These are phyloP conservation scores for Closterium sp. DNA, from an alignment of 139 green algal species.

Conservation along the genomic window DNA sequence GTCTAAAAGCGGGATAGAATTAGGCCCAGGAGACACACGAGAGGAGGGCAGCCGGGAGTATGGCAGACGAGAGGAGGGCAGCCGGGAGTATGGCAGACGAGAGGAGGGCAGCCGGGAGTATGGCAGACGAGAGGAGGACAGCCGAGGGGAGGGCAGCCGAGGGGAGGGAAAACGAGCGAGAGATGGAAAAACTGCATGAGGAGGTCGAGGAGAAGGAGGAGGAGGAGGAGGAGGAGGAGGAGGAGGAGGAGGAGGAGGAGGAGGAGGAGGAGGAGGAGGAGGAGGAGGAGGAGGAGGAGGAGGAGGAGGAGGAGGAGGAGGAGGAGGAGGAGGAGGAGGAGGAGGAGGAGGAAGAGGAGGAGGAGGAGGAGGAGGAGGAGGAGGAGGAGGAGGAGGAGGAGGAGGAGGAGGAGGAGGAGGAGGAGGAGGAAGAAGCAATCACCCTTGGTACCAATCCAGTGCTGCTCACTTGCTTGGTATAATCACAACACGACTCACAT, in stretches of 20 bases:
- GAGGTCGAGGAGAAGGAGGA: too few relatives aligned
- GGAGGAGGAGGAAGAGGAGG: background rate
- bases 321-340: constrained; percentile 7
- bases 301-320: constrained; percentile 1
- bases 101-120: too few relatives aligned
- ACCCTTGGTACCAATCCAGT: too few relatives aligned
- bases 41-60: too few relatives aligned
- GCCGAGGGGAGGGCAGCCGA: background rate
- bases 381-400: constrained; percentile 7
- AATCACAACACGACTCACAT: too few relatives aligned
- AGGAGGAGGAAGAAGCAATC: constrained; percentile 1
- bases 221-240: background rate
- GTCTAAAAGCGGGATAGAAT: too few relatives aligned
- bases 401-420: constrained; percentile 3
- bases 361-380: constrained; percentile 1
- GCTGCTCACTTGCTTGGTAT: background rate
- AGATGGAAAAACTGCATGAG: background rate
- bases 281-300: constrained; percentile 3
- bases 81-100: too few relatives aligned
- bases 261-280: constrained; percentile 5
- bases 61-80: too few relatives aligned
- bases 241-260: background rate
- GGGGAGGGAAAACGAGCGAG: background rate
- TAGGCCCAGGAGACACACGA: too few relatives aligned
- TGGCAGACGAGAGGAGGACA: background rate